phyloP scores from a whole-genome alignment of 2,329 filamentous ascomycete species.

The Fusarium xylarioides region DNA sequence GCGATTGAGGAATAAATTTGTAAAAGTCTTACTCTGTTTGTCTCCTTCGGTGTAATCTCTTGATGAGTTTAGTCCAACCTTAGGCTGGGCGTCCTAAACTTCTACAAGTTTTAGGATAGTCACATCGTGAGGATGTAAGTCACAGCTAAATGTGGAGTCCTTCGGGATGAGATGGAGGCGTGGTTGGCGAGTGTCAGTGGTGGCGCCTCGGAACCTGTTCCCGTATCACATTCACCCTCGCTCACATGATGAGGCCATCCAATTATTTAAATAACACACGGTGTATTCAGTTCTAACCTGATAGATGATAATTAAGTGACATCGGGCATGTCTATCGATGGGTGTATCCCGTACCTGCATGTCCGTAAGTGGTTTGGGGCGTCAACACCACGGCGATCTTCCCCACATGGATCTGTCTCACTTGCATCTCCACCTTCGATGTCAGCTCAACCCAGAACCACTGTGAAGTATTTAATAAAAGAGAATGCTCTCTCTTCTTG shows the following conservation, averaged over 20 bases:
- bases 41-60: too few relatives aligned
- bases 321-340: not conserved
- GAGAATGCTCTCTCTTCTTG: too few relatives aligned
- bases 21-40: not conserved
- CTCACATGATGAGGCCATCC: too few relatives aligned
- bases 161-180: not conserved
- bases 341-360: not conserved
- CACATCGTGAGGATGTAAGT: rapidly evolving
- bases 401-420: not conserved
- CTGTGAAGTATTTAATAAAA: rapidly evolving
- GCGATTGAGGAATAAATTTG: not conserved
- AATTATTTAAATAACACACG: too few relatives aligned
- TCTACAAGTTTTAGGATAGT: rapidly evolving
- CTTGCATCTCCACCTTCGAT: not conserved
- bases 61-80: too few relatives aligned
- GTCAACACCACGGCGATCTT: not conserved
- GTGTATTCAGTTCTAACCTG: too few relatives aligned
- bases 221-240: rapidly evolving
- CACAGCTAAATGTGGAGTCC: not conserved
- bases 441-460: not conserved
- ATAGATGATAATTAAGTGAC: not conserved
- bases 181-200: not conserved
- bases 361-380: not conserved
- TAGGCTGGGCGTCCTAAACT: not conserved
- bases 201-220: too few relatives aligned